Base-by-base conservation (phyloP, 2,329 filamentous ascomycete genomes). In the Huntiella abstrusa region DNA sequence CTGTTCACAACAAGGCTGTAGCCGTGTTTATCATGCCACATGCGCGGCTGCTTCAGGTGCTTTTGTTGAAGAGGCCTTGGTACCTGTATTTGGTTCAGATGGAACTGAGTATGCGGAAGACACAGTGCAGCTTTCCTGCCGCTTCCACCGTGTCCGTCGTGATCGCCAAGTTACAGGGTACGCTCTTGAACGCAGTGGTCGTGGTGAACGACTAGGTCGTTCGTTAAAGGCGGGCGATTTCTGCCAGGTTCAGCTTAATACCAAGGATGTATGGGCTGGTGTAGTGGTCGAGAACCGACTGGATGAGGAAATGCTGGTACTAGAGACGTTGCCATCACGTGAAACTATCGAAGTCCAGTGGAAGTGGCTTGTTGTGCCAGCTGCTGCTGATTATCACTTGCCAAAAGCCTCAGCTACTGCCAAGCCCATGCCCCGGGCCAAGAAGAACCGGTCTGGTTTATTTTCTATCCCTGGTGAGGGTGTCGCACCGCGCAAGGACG, bases 1-100 rank as follows among this genome's bases (percentile, higher is more conserved):
- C 60, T 98, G 91, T 62, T 92, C 85, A 1, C 80, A 85, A 54
- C 88, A 87, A 66, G 96, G 94, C 60, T 98, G 91, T 56, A 81
- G 84, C 3, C 72, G 91, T 52, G 81, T 88, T 6, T 98, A 95
- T 62, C 91, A 98, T 59, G 83, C 88, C 12, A 96, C 87, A 1
- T 98, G 91, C 59, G 91, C 91, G 2, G 80, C 86, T 5, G 79
- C 88, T 16, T 88, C 87, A 33, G 91, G 91, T 48, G 86, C 95
- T 2, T 83, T 93, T 58, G 78, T 95, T 42, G 88, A 98, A 58
- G 76, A 85, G 55, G 83, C 83, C 28, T 76, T 85, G 33, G 78
- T 93, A 28, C 83, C 85, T 0, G 82, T 92, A 2, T 88, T 87
- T 59, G 83, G 80, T 44, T 84, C 93, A 54, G 86, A 95, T 57